Base-by-base conservation (phyloP, 2,329 filamentous ascomycete species). In the Aspergillus novofumigatus region DNA sequence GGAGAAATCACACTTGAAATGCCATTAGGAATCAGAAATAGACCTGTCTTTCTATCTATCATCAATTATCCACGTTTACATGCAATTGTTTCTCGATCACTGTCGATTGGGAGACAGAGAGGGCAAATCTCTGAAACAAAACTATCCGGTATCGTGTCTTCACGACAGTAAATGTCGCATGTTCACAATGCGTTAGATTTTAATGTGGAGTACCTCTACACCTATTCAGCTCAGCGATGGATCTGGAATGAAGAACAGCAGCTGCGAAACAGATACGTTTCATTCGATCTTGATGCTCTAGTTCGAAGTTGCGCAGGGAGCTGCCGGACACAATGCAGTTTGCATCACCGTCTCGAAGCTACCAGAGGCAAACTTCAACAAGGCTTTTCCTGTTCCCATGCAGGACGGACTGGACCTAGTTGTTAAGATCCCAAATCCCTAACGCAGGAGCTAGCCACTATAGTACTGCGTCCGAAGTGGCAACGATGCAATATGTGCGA, bases 221-320 rank as follows among this genome's bases (percentile, higher is more conserved):
- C 28, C 21, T 54, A 51, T 20, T 35, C 23, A n/a, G 55, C 51
- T 45, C 51, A 57, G 44, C 23, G 32, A 57, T 53, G 55, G 51
- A 26, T 57, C 14, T 57, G 55, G 55, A 51, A 57, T 44, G 55
- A 57, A 51, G 25, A 28, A 54, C 44, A 35, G 21, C 42, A 54
- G 21, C 44, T 54, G 11, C 44, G 32, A 54, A 49, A 29, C 45
- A 48, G 52, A 49, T 50, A 54, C 10, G 44, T 54, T 38, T 32
- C 14, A 21, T 54, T 54, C 42, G 17, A 54, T 11, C 50, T 55
- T 47, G 53, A 51, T 54, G 54, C 49, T 35, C 54, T 55, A 55
- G 57, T 51, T 3, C 28, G n/a, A 29, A 29, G 28, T 29, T 29
- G 28, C 28, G 2, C 28, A 29, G 28, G 28, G 11, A 29, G 42